Conservation (phyloP, 2,329 filamentous ascomycete species). For the Plectosphaerella plurivora region DNA sequence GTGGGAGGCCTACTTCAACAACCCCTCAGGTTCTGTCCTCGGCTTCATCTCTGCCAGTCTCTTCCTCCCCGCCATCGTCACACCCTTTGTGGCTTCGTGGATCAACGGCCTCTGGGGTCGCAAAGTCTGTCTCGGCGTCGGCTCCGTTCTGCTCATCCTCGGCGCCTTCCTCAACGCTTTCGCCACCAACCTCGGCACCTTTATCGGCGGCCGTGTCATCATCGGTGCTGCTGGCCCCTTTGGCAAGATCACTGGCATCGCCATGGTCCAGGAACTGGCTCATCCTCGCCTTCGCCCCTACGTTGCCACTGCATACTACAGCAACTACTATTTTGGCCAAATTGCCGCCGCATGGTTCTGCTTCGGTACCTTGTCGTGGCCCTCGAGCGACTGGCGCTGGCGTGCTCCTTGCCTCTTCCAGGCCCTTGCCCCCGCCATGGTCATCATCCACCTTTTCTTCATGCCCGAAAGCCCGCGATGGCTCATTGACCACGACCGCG, state of each 20-base stretch:
- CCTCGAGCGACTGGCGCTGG: slow-evolving; percentile 1
- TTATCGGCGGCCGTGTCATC: slow-evolving; percentile 23
- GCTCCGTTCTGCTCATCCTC: slow-evolving; percentile 23
- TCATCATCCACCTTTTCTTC: background rate
- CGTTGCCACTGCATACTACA: background rate
- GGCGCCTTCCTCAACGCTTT: slow-evolving; percentile 25
- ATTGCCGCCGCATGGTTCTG: background rate
- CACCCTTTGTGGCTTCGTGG: slow-evolving; percentile 26
- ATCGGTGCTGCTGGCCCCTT: slow-evolving; percentile 15
- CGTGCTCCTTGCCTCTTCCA: background rate
- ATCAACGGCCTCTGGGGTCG: slow-evolving; percentile 34
- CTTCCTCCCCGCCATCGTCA: slow-evolving; percentile 31
- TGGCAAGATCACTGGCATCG: background rate
- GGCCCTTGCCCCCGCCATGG: background rate
- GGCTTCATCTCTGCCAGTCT: slow-evolving; percentile 28
- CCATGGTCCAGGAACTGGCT: slow-evolving; percentile 4
- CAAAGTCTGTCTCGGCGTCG: slow-evolving; percentile 28
- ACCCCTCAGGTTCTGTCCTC: slow-evolving; percentile 26
- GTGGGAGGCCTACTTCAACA: slow-evolving; percentile 31
- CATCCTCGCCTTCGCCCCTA: slow-evolving; percentile 6
- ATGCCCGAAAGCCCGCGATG: slow-evolving; percentile 5
- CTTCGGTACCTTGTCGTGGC: slow-evolving; percentile 1
- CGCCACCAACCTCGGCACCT: slow-evolving; percentile 16
- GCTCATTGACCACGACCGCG: slow-evolving; percentile 3
- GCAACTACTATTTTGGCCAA: background rate